Percentiles rank a stretch among this genome's conserved stretches.
These are phyloP conservation scores for Massariosphaeria phaeospora DNA, from an alignment of 495 filamentous ascomycete species.

Conservation along the genomic window DNA sequence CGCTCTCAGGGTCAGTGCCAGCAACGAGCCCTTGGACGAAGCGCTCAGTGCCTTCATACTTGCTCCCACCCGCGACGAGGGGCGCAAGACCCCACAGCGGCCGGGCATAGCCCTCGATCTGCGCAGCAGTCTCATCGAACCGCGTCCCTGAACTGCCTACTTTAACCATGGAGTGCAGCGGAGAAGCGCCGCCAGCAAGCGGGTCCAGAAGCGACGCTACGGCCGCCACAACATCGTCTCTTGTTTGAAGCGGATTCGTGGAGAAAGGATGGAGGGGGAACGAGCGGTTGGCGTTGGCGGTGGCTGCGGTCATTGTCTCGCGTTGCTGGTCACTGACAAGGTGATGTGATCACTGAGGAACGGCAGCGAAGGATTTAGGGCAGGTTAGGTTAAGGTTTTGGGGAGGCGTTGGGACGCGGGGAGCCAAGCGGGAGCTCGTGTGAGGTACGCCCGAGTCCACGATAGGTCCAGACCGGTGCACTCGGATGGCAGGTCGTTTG, in stretches of 20 bases:
- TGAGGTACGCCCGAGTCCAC: too few species aligned
- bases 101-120: conserved; percentile 70
- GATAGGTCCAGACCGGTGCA: too few species aligned
- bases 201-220: conserved; percentile 41
- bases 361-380: too few species aligned
- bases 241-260: conserved; percentile 36
- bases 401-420: too few species aligned
- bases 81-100: conserved; percentile 71
- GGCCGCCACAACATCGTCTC: conserved; percentile 38
- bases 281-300: conserved; percentile 29
- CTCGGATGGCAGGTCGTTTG: too few species aligned
- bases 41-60: conserved; percentile 56
- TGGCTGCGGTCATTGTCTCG: conserved; percentile 15
- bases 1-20: conserved; percentile 59
- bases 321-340: too few species aligned
- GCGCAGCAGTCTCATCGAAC: conserved; percentile 65
- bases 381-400: too few species aligned
- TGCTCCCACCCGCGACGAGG: conserved; percentile 59
- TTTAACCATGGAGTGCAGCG: conserved; percentile 34
- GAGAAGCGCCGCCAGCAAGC: conserved; percentile 35
- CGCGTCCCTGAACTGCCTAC: conserved; percentile 36
- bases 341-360: too few species aligned
- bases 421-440: too few species aligned
- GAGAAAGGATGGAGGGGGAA: conserved; percentile 37
- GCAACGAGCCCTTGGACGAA: conserved; percentile 64